Conservation (phyloP, 495 filamentous ascomycete genomes). For the Jackrogersella multiformis region DNA sequence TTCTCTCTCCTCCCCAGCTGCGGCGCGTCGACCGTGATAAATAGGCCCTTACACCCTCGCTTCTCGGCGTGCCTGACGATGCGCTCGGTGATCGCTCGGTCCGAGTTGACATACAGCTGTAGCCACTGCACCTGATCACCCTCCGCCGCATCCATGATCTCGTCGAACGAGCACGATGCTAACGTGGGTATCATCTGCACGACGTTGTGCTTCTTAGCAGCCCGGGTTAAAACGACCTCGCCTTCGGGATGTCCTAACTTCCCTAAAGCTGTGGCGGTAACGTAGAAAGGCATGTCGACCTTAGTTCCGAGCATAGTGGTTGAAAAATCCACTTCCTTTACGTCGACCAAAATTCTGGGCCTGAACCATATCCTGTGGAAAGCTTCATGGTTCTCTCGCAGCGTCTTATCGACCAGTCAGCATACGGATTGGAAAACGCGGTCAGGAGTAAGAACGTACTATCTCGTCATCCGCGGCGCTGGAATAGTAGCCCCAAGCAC, state of each 20-base stretch:
- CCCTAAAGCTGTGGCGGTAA: slow-evolving; percentile 90
- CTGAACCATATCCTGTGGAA: slow-evolving; percentile 99
- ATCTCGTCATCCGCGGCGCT: slow-evolving; percentile 98
- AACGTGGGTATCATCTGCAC: slow-evolving; percentile 98
- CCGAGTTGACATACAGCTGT: slow-evolving; percentile 98
- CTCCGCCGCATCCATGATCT: slow-evolving; percentile 85
- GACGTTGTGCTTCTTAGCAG: slow-evolving; percentile 84
- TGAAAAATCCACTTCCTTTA: slow-evolving; percentile 82
- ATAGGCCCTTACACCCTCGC: slow-evolving; percentile 93
- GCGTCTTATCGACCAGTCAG: slow-evolving; percentile 65
- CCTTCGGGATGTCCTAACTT: slow-evolving; percentile 91
- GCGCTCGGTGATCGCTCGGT: slow-evolving; percentile 86
- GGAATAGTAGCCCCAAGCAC: slow-evolving; percentile 96
- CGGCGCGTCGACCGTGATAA: slow-evolving; percentile 98
- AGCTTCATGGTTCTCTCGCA: slow-evolving; percentile 95
- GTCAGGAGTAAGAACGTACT: slow-evolving; percentile 62
- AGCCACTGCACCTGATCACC: slow-evolving; percentile 94
- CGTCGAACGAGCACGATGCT: slow-evolving; percentile 97
- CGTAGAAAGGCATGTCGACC: slow-evolving; percentile 84
- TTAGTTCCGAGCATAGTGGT: slow-evolving; percentile 93
- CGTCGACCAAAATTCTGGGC: slow-evolving; percentile 83
- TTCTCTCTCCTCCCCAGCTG: slow-evolving; percentile 96
- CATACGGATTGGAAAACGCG: background rate
- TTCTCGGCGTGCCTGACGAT: slow-evolving; percentile 92
- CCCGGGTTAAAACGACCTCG: slow-evolving; percentile 87